Base-by-base conservation (phyloP, 257 asterid genomes). In the Forsythia suspensa region DNA sequence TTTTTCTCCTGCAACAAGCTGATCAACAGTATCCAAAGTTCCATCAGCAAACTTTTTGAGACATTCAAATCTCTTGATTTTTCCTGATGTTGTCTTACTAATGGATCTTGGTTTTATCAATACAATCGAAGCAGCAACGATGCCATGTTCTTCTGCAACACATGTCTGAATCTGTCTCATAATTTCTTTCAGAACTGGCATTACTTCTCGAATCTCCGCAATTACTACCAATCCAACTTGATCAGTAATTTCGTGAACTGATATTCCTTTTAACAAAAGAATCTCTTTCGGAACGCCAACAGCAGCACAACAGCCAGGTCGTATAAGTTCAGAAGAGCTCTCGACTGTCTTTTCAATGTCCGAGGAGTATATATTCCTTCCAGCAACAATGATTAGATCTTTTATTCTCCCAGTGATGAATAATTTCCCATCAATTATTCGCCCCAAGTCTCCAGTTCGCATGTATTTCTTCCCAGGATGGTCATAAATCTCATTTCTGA, bases 271-370 rank as follows among this genome's bases (percentile, higher is more conserved):
- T 3, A 87, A 77, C 69, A 76, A 36, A 21, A 91, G 84, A 48
- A 73, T 77, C 74, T 91, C 97, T 63, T 76, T 82, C 2, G 89
- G 93, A 83, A 91, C 87, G 38, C 91, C 89, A 80, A 91, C 80
- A 20, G 84, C 94, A 75, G 94, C 94, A 73, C 89, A 87, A 40
- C 94, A 91, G 5, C 94, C 97, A 5, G 94, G 97, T 1, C 94
- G 91, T 36, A 91, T 37, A 13, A 87, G 78, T n/a, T 86, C 87
- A 24, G 89, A 84, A 10, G 91, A 83, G 71, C 76, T 82, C 81
- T 91, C 97, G 15, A 88, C 93, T 11, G 97, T 88, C 73, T 88
- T 90, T 78, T 91, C 97, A 37, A 91, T 76, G 73, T 91, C 95
- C 0, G 93, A 78, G 52, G 92, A 86, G 61, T 91, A 91, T 74